Evolutionary conservation across 1,139 yeast genomes (phyloP).

Genomic region (Candida labiduridarum): DNA sequence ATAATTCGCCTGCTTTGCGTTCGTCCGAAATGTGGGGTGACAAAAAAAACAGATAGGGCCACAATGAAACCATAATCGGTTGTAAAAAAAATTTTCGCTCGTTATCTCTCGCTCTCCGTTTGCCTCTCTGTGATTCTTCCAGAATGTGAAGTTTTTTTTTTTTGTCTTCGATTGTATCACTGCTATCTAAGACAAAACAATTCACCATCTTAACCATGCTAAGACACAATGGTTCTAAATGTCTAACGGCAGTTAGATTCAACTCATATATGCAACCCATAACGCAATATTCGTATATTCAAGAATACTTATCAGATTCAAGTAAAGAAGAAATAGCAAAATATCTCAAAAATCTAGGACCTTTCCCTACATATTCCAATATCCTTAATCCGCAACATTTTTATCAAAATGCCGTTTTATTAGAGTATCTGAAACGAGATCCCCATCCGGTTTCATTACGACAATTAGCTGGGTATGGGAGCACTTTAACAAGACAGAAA

Average conservation of each 20-base stretch:
- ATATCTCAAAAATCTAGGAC: slow-evolving; percentile 43
- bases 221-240: not conserved
- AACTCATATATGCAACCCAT: slow-evolving; percentile 16
- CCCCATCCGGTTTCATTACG: slow-evolving; percentile 88
- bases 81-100: not conserved
- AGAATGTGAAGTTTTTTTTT: not conserved
- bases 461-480: slow-evolving; percentile 89
- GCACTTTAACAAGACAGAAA: slow-evolving; percentile 75
- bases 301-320: slow-evolving; percentile 32
- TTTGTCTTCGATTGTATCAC: not conserved
- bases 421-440: slow-evolving; percentile 62
- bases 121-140: too few relatives aligned
- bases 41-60: not conserved
- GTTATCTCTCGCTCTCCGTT: too few relatives aligned
- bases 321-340: slow-evolving; percentile 44
- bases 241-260: slow-evolving; percentile 1
- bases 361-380: slow-evolving; percentile 47
- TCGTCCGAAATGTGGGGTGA: not conserved
- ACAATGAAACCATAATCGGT: not conserved
- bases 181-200: not conserved
- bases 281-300: slow-evolving; percentile 31
- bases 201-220: not conserved
- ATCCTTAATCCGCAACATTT: slow-evolving; percentile 71
- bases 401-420: slow-evolving; percentile 77
- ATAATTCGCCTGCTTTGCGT: not conserved